Evolutionary conservation across 805 yeast genomes (phyloP).

Genomic region (Cyberlindnera mrakii): DNA sequence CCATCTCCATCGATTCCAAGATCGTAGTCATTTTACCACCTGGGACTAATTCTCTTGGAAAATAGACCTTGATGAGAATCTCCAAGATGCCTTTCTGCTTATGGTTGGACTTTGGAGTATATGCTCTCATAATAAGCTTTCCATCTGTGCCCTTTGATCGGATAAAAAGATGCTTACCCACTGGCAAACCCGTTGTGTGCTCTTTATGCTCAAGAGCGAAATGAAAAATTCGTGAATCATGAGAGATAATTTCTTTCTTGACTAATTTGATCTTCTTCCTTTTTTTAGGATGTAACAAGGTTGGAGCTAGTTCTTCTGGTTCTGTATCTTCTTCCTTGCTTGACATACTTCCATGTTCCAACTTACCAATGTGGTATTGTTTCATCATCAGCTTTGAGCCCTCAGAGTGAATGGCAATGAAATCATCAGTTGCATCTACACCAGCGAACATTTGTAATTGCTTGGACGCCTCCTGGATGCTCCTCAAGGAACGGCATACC

Average conservation of each 20-base stretch:
- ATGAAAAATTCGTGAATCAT: constrained; percentile 25
- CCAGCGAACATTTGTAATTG: constrained; percentile 24
- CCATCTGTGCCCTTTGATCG: constrained; percentile 22
- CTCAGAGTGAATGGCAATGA: constrained; percentile 29
- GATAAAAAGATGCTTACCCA: constrained; percentile 28
- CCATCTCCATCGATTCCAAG: constrained; percentile 27
- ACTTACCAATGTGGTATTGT: no score
- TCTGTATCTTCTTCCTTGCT: no score
- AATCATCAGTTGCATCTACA: constrained; percentile 28
- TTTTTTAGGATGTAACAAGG: constrained; percentile 24
- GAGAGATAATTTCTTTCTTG: constrained; percentile 21
- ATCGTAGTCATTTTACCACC: constrained; percentile 29
- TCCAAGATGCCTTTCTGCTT: constrained; percentile 23
- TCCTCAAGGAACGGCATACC: constrained; percentile 27
- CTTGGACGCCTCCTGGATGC: constrained; percentile 28
- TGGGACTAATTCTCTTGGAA: constrained; percentile 23
- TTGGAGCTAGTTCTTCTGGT: constrained; percentile 5
- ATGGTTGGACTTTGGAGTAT: constrained; percentile 28
- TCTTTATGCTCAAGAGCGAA: constrained; percentile 25
- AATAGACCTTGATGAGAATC: constrained; percentile 28
- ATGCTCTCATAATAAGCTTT: constrained; percentile 27
- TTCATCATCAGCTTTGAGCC: constrained; percentile 22
- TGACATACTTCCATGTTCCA: no score
- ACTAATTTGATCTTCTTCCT: constrained; percentile 23
- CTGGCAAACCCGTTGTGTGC: constrained; percentile 28